phyloP scores from a whole-genome alignment of 495 filamentous ascomycete genomes.

The Tuber aestivum region DNA sequence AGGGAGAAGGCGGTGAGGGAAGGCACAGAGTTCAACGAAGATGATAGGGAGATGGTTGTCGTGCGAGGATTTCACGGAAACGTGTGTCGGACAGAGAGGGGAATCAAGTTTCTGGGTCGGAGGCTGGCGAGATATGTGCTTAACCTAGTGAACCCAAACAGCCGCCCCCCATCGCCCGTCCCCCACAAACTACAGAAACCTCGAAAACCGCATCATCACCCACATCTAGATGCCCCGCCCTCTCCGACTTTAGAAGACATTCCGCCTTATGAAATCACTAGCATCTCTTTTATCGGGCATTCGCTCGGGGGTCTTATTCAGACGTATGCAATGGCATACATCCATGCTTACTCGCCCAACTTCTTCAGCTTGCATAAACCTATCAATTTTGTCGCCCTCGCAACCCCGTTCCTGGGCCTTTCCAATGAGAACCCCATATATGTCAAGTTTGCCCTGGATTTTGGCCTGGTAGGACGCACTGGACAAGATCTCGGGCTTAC shows the following conservation, averaged over 20 bases:
- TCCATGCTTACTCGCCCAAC: slow-evolving; percentile 85
- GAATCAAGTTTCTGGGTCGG: slow-evolving; percentile 95
- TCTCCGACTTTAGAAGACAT: slow-evolving; percentile 41
- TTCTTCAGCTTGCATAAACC: slow-evolving; percentile 86
- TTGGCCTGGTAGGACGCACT: slow-evolving; percentile 88
- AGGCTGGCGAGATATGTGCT: slow-evolving; percentile 87
- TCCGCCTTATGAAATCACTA: slow-evolving; percentile 78
- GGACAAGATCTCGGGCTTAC: slow-evolving; percentile 91
- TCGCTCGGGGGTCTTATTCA: slow-evolving; percentile 88
- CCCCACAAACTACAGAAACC: slow-evolving; percentile 39
- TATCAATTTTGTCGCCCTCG: slow-evolving; percentile 88
- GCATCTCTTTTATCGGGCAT: slow-evolving; percentile 92
- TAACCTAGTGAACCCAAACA: slow-evolving; percentile 83
- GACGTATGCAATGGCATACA: slow-evolving; percentile 94
- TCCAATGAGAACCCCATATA: slow-evolving; percentile 98
- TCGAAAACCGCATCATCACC: slow-evolving; percentile 33
- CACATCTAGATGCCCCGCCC: slow-evolving; percentile 23
- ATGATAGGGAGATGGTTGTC: slow-evolving; percentile 81
- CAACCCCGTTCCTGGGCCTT: slow-evolving; percentile 82
- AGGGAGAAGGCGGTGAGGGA: slow-evolving; percentile 44
- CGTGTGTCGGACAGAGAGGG: slow-evolving; percentile 79
- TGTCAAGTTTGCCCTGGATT: slow-evolving; percentile 92
- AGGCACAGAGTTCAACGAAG: slow-evolving; percentile 49
- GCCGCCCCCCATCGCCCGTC: slow-evolving; percentile 69
- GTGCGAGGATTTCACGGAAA: slow-evolving; percentile 90